Base-by-base conservation (phyloP, 2,329 filamentous ascomycete species). In the Colletotrichum lini region DNA sequence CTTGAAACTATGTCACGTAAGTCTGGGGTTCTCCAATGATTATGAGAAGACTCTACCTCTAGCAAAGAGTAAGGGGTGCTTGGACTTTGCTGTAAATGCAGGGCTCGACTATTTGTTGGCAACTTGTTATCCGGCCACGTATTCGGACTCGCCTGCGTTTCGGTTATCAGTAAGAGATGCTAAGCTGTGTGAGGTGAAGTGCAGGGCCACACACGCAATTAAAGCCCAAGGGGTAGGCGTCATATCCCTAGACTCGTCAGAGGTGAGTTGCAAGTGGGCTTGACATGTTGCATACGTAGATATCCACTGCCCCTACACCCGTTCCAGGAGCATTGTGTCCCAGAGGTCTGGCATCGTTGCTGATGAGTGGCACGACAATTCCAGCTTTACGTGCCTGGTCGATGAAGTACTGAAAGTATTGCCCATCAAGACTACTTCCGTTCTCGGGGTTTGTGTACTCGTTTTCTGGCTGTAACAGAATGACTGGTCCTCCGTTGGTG, bases 391-490 rank as follows among this genome's bases (percentile, higher is more conserved):
- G 85, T 23, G 89, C 89, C 77, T 94, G 92, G 42, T 94, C 85
- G 56, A 92, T 88, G 7, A 95, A 89, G 73, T 92, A 91, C 66
- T 90, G 85, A 80, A 95, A 90, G 78, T 95, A 96, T 0, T 86
- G 84, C 0, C 86, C 84, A 75, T 94, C 90, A 0, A 92, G 92
- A 13, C n/a, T 45, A 3, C 45, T 53, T 2, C 58, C 58, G 12
- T 42, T 12, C 8, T 35, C 45, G 74, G 92, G 93, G 0, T 81
- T 79, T 80, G 88, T 90, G 77, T 96, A 95, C 79, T 96, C 94
- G 73, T 96, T 97, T 79, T 97, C 94, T 0, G 93, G 91, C 78
- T 97, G 94, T 52, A 93, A 87, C 1, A 96, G 82, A 71, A 97
- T 94, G 9, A 97, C 87, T 0, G 93, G 93, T 0, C 94, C 94